Percentiles rank a stretch among this genome's conserved stretches.
Evolutionary conservation across 2,329 filamentous ascomycete genomes (phyloP).

Genomic region (Penicillium capsulatum): DNA sequence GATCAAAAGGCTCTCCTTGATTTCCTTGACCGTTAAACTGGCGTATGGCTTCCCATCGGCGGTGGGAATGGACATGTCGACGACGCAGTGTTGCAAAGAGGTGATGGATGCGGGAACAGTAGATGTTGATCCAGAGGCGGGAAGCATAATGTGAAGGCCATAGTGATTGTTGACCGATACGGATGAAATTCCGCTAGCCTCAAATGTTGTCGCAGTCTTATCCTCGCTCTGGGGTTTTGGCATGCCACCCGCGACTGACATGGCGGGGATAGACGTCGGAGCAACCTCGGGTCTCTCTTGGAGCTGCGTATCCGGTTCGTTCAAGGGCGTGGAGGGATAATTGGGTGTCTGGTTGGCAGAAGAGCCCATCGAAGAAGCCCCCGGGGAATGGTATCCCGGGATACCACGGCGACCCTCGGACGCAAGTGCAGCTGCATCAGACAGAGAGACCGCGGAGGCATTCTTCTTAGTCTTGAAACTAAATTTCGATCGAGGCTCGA

Average conservation of each 20-base stretch:
- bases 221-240: slow-evolving; percentile 20
- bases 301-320: slow-evolving; percentile 33
- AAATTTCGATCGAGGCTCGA: slow-evolving; percentile 75
- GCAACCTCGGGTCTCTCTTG: slow-evolving; percentile 34
- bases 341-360: slow-evolving; percentile 35
- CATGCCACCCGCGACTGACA: slow-evolving; percentile 18
- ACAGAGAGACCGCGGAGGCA: slow-evolving; percentile 52
- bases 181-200: slow-evolving; percentile 48
- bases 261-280: slow-evolving; percentile 34
- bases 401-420: slow-evolving; percentile 45
- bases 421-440: slow-evolving; percentile 54
- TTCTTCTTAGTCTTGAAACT: slow-evolving; percentile 67
- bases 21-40: slow-evolving; percentile 63
- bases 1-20: slow-evolving; percentile 67
- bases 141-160: slow-evolving; percentile 71
- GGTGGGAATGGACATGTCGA: slow-evolving; percentile 72
- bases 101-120: slow-evolving; percentile 71
- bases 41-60: slow-evolving; percentile 61
- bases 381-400: slow-evolving; percentile 41
- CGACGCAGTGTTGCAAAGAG: slow-evolving; percentile 64
- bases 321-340: slow-evolving; percentile 35
- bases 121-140: slow-evolving; percentile 64
- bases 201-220: slow-evolving; percentile 51
- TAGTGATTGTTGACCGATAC: slow-evolving; percentile 64
- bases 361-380: slow-evolving; percentile 41